These are phyloP conservation scores for Coemansia sp. DNA, from an alignment of 371 early-diverging fungal species.

Conservation along the genomic window DNA sequence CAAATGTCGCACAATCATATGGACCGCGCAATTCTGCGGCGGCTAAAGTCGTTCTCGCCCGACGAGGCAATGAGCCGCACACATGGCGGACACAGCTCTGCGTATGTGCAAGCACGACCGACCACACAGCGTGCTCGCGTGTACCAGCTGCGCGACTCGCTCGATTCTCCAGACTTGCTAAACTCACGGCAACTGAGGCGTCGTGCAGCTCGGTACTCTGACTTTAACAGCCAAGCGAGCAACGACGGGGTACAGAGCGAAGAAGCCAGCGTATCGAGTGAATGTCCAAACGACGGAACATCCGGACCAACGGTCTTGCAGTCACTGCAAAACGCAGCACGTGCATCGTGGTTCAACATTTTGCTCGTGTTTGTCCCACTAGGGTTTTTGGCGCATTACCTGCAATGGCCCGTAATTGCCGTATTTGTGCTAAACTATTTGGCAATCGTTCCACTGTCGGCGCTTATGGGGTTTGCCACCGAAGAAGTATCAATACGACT, in stretches of 20 bases:
- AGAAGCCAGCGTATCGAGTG: not conserved
- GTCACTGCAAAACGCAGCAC: constrained; percentile 51
- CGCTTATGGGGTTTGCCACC: constrained; percentile 65
- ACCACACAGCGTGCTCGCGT: constrained; percentile 1
- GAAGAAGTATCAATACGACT: constrained; percentile 45
- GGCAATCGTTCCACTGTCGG: constrained; percentile 86
- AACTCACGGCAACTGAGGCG: constrained; percentile 47
- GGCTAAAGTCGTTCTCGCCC: constrained; percentile 20
- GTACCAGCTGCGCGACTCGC: not conserved
- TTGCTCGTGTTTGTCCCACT: constrained; percentile 76
- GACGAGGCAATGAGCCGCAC: constrained; percentile 14
- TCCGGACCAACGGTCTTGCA: constrained; percentile 6
- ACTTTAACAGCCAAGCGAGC: not conserved
- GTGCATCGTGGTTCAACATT: constrained; percentile 65
- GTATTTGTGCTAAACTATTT: constrained; percentile 83
- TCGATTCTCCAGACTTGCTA: constrained; percentile 33
- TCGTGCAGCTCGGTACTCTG: constrained; percentile 31
- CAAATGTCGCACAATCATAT: not conserved
- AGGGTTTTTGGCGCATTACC: constrained; percentile 64
- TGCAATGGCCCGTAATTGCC: constrained; percentile 63
- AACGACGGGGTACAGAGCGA: not conserved
- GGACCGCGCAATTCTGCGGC: not conserved
- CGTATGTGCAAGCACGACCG: not conserved
- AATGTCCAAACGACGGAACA: not conserved
- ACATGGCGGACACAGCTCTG: not conserved